Base-by-base conservation (phyloP, 2,329 filamentous ascomycete species). In the Nothophoma quercina region DNA sequence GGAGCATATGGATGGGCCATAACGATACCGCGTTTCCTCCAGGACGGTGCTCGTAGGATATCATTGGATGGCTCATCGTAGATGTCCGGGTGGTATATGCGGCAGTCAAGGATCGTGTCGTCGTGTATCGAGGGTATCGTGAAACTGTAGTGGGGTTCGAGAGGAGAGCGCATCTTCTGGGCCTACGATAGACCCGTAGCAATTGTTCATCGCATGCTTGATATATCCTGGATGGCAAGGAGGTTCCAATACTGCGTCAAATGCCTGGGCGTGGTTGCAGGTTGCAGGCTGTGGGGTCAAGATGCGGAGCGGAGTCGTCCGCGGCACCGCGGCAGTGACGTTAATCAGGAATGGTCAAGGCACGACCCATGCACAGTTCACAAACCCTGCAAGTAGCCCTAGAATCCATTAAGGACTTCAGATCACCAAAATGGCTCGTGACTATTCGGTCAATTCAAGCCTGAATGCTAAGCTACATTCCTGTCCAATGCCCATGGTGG, bases 1-100 rank as follows among this genome's bases (percentile, higher is more conserved):
- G 91, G 88, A 26, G 91, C 91, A 70, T 98, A 98, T 0, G 95
- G 93, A 73, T 98, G 95, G 10, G 93, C 93, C 30, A 98, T 78
- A 3, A 96, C 79, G 0, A 86, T 86, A 3, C 81, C 84, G 55
- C 74, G 79, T 52, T 72, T 77, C 38, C 54, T 67, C 74, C 72
- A 77, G 57, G 25, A 26, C 22, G 32, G 16, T 13, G 4, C 13
- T 7, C 10, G 22, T 6, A 3, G 15, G 5, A 25, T n/a, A 46
- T 18, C 44, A 10, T 43, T 28, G 3, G 35, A 25, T 26, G 53
- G 49, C 36, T 51, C 67, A 47, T 67, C 61, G 53, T 67, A 57
- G 25, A 32, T 55, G 33, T 55, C 58, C 29, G 75, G 63, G 63
- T 95, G 88, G 73, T 95, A 96, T 54, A 98, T 77, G 51, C 93